Conservation (phyloP, 371 early-diverging fungal genomes). For the Nosema granulosis region DNA sequence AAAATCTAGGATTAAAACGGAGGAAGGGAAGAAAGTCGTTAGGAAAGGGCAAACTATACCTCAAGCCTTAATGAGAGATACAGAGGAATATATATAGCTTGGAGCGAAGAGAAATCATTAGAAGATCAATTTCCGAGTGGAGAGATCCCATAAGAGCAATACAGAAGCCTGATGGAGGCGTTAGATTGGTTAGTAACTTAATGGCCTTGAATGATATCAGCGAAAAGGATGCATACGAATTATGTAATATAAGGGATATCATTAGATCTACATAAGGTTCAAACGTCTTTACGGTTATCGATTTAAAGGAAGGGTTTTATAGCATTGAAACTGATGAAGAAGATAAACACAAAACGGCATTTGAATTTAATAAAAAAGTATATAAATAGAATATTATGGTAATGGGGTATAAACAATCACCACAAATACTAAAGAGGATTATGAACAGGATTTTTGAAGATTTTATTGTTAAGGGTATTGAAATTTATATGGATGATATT, state of each 20-base stretch:
- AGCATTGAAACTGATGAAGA: slow-evolving; percentile 19
- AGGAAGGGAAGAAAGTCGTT: neutral
- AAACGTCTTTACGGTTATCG: neutral
- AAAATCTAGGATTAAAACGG: slow-evolving; percentile 11
- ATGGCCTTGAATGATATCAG: neutral
- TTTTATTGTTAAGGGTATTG: neutral
- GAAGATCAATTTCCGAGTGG: slow-evolving; percentile 4
- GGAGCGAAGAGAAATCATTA: slow-evolving; percentile 1
- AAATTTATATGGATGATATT: slow-evolving; percentile 39
- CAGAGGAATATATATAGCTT: slow-evolving; percentile 4
- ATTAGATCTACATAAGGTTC: neutral
- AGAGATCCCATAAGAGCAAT: neutral
- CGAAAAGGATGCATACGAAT: neutral
- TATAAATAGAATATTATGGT: slow-evolving; percentile 62
- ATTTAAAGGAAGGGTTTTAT: neutral
- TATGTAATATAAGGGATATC: neutral
- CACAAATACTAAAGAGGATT: slow-evolving; percentile 46
- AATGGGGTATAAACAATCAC: slow-evolving; percentile 24
- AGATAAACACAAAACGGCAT: slow-evolving; percentile 49
- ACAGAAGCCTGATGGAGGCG: neutral
- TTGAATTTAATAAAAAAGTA: slow-evolving; percentile 15
- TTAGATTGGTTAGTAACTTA: neutral
- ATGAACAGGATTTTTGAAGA: slow-evolving; percentile 45
- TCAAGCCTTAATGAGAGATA: neutral
- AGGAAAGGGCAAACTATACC: neutral